Conservation (phyloP, 2,329 filamentous ascomycete species). For the Aspergillus clavatus region DNA sequence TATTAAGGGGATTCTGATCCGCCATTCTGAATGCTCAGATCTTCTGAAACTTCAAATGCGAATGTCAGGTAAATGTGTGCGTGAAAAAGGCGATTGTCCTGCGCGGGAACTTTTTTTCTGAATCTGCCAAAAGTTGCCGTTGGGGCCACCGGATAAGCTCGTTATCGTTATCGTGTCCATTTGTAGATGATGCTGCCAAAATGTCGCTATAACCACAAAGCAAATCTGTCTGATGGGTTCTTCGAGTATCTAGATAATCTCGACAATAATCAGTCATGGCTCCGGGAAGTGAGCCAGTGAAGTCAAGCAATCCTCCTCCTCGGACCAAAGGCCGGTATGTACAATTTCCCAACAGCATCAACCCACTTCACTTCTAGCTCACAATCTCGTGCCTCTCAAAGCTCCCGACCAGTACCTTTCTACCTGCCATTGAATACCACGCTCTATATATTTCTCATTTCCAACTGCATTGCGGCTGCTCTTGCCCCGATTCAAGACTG, state of each 20-base stretch:
- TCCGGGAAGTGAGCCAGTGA: constrained; percentile 13
- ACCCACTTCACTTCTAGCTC: constrained; percentile 2
- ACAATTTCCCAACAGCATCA: neutral
- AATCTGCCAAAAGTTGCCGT: constrained; percentile 26
- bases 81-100: constrained; percentile 2
- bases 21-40: constrained; percentile 20
- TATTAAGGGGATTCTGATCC: constrained; percentile 13
- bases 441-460: constrained; percentile 73
- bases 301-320: constrained; percentile 10
- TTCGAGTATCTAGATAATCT: constrained; percentile 3
- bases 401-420: constrained; percentile 45
- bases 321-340: constrained; percentile 26
- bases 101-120: constrained; percentile 21
- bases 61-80: constrained; percentile 8
- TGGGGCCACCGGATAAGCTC: constrained; percentile 22
- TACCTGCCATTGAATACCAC: constrained; percentile 67
- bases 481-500: constrained; percentile 95
- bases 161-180: constrained; percentile 26
- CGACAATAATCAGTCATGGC: constrained; percentile 11
- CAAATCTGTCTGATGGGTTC: neutral
- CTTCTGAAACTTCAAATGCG: neutral
- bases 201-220: too few relatives aligned
- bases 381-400: constrained; percentile 12
- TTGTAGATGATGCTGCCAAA: too few relatives aligned
- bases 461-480: constrained; percentile 69